Evolutionary conservation across 2,329 filamentous ascomycete species (phyloP).

Genomic region (Trichoderma sp.): DNA sequence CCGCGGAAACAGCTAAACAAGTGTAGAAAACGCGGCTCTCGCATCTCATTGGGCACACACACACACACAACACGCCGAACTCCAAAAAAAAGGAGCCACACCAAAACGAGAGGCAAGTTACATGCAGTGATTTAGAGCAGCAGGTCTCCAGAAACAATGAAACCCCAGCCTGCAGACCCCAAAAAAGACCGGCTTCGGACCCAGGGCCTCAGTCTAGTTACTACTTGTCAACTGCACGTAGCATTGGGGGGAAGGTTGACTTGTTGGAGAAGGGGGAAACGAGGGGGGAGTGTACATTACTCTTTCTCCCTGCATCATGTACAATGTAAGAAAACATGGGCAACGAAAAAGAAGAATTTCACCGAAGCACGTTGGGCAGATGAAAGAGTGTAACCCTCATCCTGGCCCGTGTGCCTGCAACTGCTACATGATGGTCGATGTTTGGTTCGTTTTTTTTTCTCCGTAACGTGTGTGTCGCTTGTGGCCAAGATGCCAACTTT

Average conservation of each 20-base stretch:
- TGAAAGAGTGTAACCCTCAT: not conserved
- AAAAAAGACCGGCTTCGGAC: not conserved
- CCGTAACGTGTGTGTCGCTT: slow-evolving; percentile 14
- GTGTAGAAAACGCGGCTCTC: not conserved
- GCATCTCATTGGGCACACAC: not conserved
- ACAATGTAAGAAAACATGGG: not conserved
- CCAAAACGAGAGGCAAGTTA: not conserved
- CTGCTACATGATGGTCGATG: not conserved
- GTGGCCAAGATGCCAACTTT: not conserved
- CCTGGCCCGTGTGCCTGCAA: not conserved
- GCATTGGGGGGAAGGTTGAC: not conserved
- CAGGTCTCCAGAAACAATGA: slow-evolving; percentile 8
- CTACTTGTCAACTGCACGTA: not conserved
- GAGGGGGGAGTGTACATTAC: not conserved
- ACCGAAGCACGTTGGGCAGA: slow-evolving; percentile 7
- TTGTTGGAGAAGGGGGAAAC: not conserved
- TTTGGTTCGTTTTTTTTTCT: not conserved
- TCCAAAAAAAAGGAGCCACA: not conserved
- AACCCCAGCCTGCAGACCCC: slow-evolving; percentile 10
- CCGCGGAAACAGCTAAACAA: not conserved
- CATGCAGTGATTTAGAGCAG: not conserved
- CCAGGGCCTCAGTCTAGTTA: not conserved
- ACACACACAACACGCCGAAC: not conserved
- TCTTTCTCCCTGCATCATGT: not conserved
- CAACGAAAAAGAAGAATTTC: not conserved